A percentile compares a stretch with the other conserved stretches of the same genome.
phyloP scores from a whole-genome alignment of 2,329 filamentous ascomycete species.

The Cucurbitaria berberidis region DNA sequence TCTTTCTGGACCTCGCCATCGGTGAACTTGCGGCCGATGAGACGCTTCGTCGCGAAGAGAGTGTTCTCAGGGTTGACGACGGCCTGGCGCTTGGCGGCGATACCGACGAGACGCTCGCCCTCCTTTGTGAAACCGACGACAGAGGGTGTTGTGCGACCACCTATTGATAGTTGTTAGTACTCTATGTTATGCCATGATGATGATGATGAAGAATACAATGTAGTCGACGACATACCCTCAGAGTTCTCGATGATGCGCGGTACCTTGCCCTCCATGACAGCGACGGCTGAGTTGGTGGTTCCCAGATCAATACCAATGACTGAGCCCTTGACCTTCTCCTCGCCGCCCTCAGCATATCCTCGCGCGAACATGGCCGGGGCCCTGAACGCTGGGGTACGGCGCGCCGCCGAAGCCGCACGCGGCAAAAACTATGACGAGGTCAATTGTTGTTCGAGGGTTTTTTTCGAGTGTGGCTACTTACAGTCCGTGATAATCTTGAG shows the following conservation, averaged over 20 bases:
- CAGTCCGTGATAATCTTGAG: constrained; percentile 51
- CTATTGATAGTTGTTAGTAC: constrained; percentile 51
- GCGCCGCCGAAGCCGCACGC: constrained; percentile 72
- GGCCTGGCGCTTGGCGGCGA: constrained; percentile 96
- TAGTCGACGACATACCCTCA: constrained; percentile 68
- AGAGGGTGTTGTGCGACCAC: constrained; percentile 89
- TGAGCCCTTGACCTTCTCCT: constrained; percentile 87
- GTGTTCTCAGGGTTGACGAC: constrained; percentile 99
- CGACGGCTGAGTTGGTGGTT: constrained; percentile 97
- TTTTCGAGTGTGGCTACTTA: constrained; percentile 29
- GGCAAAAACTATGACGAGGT: constrained; percentile 63
- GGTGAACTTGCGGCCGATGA: constrained; percentile 97
- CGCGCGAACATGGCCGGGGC: constrained; percentile 74
- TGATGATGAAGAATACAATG: constrained; percentile 2
- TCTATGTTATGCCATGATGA: constrained; percentile 3
- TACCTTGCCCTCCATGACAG: constrained; percentile 94
- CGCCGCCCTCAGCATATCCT: constrained; percentile 73
- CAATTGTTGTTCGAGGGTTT: constrained; percentile 18
- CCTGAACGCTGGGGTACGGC: constrained; percentile 69
- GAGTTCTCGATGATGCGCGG: constrained; percentile 98
- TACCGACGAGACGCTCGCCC: constrained; percentile 94
- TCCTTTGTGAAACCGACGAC: constrained; percentile 96
- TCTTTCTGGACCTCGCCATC: constrained; percentile 94
- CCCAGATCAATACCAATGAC: constrained; percentile 99
- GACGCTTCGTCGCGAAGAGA: constrained; percentile 96